Evolutionary conservation across 345 rosid species (phyloP).

Genomic region (Cardamine resedifolia): DNA sequence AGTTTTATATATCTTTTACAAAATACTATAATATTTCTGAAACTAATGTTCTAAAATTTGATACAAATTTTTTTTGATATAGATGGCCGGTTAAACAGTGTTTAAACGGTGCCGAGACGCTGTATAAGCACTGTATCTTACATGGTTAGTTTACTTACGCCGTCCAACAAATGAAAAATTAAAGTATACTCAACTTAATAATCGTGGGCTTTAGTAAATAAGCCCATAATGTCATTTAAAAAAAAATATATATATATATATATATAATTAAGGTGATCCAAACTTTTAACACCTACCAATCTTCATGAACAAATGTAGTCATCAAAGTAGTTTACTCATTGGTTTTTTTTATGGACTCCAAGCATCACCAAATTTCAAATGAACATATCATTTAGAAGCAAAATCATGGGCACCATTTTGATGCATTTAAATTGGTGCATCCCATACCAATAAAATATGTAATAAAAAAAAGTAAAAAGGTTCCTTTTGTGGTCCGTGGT

Average conservation of each 20-base stretch:
- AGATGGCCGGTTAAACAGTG: background rate
- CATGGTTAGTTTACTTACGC: background rate
- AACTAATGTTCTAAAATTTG: background rate
- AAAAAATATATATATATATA: too few relatives aligned
- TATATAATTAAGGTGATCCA: too few relatives aligned
- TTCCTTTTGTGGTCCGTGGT: slow-evolving; percentile 13
- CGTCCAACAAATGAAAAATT: background rate
- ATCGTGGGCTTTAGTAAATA: background rate
- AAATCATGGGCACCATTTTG: too few relatives aligned
- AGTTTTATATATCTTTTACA: background rate
- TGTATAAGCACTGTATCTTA: background rate
- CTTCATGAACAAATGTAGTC: too few relatives aligned
- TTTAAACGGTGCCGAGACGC: background rate
- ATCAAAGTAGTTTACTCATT: too few relatives aligned
- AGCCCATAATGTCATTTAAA: background rate
- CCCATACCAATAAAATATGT: background rate
- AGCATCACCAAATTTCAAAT: too few relatives aligned
- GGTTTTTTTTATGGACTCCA: too few relatives aligned
- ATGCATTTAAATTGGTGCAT: background rate
- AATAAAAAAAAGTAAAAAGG: background rate
- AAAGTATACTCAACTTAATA: background rate
- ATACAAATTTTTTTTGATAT: too few relatives aligned
- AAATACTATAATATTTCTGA: background rate
- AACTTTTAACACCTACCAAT: too few relatives aligned
- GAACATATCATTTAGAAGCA: too few relatives aligned